phyloP scores from a whole-genome alignment of 768 basidiomycete genomes.

The Phylloporus rhodoxanthus region DNA sequence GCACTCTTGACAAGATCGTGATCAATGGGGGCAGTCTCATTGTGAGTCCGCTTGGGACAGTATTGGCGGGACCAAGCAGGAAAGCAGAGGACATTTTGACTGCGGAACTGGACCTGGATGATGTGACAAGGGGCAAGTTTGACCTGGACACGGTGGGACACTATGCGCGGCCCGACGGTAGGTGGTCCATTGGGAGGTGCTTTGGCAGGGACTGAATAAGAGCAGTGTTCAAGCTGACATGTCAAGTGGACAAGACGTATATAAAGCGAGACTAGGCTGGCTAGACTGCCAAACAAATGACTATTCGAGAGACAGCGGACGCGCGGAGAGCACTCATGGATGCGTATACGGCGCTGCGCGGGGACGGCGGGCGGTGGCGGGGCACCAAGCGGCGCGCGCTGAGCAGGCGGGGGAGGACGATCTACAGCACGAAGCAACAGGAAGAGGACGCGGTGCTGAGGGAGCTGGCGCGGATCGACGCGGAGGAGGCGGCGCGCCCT shows the following conservation, averaged over 20 bases:
- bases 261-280: conserved; percentile 13
- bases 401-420: conserved; percentile 24
- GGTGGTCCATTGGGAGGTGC: conserved; percentile 15
- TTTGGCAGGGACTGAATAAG: conserved; percentile 6
- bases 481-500: conserved; percentile 11
- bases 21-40: conserved; percentile 61
- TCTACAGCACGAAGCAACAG: conserved; percentile 19
- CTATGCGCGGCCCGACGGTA: conserved; percentile 55
- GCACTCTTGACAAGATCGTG: conserved; percentile 44
- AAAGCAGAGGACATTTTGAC: conserved; percentile 48
- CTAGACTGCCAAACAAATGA: conserved; percentile 6
- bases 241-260: conserved; percentile 16
- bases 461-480: conserved; percentile 18
- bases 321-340: conserved; percentile 31
- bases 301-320: conserved; percentile 29
- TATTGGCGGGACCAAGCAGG: conserved; percentile 55
- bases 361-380: not conserved
- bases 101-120: conserved; percentile 55
- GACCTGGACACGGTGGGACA: conserved; percentile 60
- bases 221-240: conserved; percentile 27
- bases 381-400: conserved; percentile 1
- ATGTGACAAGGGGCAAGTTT: conserved; percentile 51
- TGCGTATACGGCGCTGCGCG: conserved; percentile 24
- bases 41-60: conserved; percentile 48
- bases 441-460: not conserved